Percentiles rank a stretch among this genome's conserved stretches.
Conservation (phyloP, 805 yeast genomes). For the Saccharomyces paradoxus region DNA sequence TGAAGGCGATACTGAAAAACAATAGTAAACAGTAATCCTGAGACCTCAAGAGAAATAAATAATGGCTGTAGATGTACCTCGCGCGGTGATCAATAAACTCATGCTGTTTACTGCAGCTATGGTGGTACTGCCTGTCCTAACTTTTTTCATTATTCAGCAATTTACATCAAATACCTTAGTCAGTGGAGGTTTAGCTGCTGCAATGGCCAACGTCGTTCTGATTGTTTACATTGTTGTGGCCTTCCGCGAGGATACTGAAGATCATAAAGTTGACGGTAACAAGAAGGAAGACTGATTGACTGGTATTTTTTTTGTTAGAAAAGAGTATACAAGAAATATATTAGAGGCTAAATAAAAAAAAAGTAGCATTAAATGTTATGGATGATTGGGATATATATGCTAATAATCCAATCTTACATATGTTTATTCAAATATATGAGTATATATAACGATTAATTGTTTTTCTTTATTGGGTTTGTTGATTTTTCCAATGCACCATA, state of each 20-base stretch:
- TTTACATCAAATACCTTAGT: constrained; percentile 43
- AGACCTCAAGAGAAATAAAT: constrained; percentile 1
- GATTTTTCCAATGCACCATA: constrained; percentile 72
- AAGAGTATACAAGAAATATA: background rate
- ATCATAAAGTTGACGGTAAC: constrained; percentile 24
- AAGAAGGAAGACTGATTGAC: constrained; percentile 32
- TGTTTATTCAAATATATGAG: constrained; percentile 4
- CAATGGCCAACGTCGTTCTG: constrained; percentile 64
- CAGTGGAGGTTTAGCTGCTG: constrained; percentile 76
- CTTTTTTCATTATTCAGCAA: constrained; percentile 52
- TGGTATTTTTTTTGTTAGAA: constrained; percentile 3
- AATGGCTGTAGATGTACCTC: constrained; percentile 38
- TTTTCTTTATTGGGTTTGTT: constrained; percentile 29
- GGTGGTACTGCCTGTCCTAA: constrained; percentile 57
- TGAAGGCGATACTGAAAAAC: background rate
- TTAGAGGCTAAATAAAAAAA: background rate
- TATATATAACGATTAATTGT: constrained; percentile 10
- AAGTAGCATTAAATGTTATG: background rate
- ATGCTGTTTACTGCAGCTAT: constrained; percentile 69
- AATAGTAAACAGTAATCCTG: background rate
- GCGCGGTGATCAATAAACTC: constrained; percentile 53
- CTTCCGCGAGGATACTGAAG: constrained; percentile 52
- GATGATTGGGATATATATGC: background rate
- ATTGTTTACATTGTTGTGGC: constrained; percentile 69
- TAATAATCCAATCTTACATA: constrained; percentile 1